phyloP scores from a whole-genome alignment of 2,329 filamentous ascomycete genomes.

The Magnaporthiopsis rhizophila region DNA sequence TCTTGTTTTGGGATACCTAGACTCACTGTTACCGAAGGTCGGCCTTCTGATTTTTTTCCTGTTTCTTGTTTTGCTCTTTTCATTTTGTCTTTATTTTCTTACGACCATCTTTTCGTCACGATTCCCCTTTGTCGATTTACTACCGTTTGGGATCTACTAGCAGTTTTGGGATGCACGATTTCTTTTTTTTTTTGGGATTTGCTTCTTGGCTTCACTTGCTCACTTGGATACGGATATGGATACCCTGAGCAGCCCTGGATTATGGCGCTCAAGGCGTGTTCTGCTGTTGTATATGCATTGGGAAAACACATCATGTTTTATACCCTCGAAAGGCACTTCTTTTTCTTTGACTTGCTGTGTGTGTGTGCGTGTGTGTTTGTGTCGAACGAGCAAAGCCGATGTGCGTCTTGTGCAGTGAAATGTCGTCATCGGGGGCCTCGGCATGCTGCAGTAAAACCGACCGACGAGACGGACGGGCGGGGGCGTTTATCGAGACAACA shows the following conservation, averaged over 20 bases:
- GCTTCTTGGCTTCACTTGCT: background rate
- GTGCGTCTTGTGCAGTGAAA: background rate
- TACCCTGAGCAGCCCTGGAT: background rate
- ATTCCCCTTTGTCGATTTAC: background rate
- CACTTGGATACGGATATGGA: background rate
- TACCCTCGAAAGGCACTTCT: background rate
- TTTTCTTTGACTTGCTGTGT: background rate
- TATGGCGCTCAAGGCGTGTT: background rate
- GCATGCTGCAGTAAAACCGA: background rate
- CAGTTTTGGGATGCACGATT: background rate
- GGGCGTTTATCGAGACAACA: too few relatives aligned
- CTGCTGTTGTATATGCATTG: background rate
- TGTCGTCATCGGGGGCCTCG: background rate
- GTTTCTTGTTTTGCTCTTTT: conserved; percentile 1
- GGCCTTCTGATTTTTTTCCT: conserved; percentile 1
- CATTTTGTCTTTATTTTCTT: background rate
- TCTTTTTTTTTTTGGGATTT: background rate
- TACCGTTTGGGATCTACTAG: background rate
- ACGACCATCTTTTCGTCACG: background rate
- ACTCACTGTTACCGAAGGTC: conserved; percentile 3
- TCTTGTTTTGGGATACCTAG: conserved; percentile 2
- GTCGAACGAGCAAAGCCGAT: too few relatives aligned
- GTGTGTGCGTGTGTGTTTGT: too few relatives aligned
- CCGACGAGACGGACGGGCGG: too few relatives aligned
- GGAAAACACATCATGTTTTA: background rate